A percentile compares a stretch with the other conserved stretches of the same genome.
Conservation (phyloP, 805 yeast species). For the Yarrowia divulgata region DNA sequence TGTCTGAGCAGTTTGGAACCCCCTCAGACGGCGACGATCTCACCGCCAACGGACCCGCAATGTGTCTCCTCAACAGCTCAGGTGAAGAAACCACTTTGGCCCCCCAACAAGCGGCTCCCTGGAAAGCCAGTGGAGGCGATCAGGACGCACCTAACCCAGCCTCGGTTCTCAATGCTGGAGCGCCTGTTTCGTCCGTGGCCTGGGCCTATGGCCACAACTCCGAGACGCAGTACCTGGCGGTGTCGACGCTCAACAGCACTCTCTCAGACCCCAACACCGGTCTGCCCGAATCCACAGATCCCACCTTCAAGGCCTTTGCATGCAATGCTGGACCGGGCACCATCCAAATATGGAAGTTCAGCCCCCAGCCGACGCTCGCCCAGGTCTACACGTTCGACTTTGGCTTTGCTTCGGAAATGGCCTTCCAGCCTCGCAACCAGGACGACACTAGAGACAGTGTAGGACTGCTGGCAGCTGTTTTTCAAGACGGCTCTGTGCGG, state of each 20-base stretch:
- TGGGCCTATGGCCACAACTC: constrained; percentile 54
- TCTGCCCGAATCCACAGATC: constrained; percentile 49
- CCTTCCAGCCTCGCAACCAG: constrained; percentile 48
- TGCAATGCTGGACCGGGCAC: constrained; percentile 41
- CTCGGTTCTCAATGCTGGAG: constrained; percentile 58
- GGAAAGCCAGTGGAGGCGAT: constrained; percentile 22
- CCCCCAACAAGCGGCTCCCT: neutral
- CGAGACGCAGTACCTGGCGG: constrained; percentile 58
- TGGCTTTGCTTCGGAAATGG: constrained; percentile 46
- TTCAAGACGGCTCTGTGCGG: constrained; percentile 65
- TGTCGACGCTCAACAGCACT: constrained; percentile 55
- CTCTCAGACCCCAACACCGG: constrained; percentile 48
- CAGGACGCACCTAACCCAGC: constrained; percentile 50
- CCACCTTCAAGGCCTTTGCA: constrained; percentile 39
- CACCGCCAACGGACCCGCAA: neutral
- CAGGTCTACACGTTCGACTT: constrained; percentile 48
- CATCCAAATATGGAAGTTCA: constrained; percentile 44
- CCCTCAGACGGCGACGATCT: neutral
- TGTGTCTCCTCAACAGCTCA: neutral
- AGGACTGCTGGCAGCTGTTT: constrained; percentile 55
- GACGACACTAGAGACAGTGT: constrained; percentile 3
- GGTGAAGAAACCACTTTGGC: constrained; percentile 6
- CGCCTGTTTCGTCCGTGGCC: constrained; percentile 59
- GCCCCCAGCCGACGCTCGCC: constrained; percentile 42
- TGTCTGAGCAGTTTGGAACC: constrained; percentile 13